Conservation (phyloP, 1,284 basidiomycete genomes). For the Volvariella volvacea region DNA sequence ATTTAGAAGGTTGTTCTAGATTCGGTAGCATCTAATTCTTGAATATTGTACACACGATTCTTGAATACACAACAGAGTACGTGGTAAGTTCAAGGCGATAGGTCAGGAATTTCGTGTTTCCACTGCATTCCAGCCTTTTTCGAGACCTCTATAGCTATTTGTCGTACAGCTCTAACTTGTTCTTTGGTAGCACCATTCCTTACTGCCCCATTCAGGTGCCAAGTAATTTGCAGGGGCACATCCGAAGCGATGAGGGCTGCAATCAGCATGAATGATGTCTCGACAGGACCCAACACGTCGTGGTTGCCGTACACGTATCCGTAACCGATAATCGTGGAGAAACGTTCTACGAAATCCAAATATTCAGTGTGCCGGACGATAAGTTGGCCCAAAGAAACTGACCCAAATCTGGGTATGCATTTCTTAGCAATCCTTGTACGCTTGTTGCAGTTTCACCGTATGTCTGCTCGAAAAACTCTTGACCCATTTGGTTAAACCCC, state of each 20-base stretch:
- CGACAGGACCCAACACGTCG: conserved; percentile 31
- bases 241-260: conserved; percentile 45
- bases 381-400: background rate
- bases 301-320: conserved; percentile 40
- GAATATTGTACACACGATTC: too few species aligned
- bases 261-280: conserved; percentile 42
- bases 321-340: conserved; percentile 45
- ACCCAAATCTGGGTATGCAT: background rate
- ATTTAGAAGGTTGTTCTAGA: too few species aligned
- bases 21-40: too few species aligned
- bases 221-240: conserved; percentile 45
- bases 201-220: conserved; percentile 45
- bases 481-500: conserved; percentile 35
- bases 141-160: conserved; percentile 34
- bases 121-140: conserved; percentile 33
- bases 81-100: conserved; percentile 18
- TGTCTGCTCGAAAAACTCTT: conserved; percentile 33
- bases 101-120: conserved; percentile 35
- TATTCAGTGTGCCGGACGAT: background rate
- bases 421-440: conserved; percentile 20
- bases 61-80: too few species aligned
- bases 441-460: conserved; percentile 43
- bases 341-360: conserved; percentile 33
- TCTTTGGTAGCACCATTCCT: conserved; percentile 32
- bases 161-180: conserved; percentile 31